Percentiles rank a stretch among this genome's conserved stretches.
Evolutionary conservation across 768 basidiomycete genomes (phyloP).

Genomic region (Lactarius sp.): DNA sequence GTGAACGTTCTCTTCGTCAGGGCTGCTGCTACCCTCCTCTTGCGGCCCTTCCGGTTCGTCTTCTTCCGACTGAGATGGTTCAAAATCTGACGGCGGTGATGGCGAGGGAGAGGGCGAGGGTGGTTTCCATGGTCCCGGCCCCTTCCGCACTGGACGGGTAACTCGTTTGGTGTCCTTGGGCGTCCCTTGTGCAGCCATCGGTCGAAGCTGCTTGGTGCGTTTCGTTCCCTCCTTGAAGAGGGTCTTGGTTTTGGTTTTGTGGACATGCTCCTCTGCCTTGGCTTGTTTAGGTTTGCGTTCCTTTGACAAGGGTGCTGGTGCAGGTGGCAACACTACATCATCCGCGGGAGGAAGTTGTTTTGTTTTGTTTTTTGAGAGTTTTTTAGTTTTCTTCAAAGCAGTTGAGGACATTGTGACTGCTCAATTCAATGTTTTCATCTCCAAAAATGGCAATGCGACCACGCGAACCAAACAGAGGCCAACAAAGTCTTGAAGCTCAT

Average conservation of each 20-base stretch:
- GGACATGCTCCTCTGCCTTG: conserved; percentile 4
- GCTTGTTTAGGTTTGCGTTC: neutral
- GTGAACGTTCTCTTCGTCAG: conserved; percentile 42
- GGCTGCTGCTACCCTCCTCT: conserved; percentile 33
- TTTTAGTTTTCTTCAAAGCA: conserved; percentile 5
- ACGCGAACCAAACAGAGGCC: conserved; percentile 1
- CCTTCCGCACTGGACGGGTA: conserved; percentile 3
- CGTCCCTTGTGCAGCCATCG: neutral
- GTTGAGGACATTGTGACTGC: conserved; percentile 2
- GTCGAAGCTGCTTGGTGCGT: conserved; percentile 7
- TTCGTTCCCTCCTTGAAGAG: neutral
- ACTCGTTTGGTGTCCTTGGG: neutral
- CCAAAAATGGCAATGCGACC: neutral
- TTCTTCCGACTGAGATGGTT: conserved; percentile 4
- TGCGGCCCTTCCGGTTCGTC: conserved; percentile 6
- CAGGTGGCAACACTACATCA: neutral
- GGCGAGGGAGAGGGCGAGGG: neutral
- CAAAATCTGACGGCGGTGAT: neutral
- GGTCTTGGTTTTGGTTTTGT: conserved; percentile 8
- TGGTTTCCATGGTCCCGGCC: conserved; percentile 8
- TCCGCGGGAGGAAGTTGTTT: neutral
- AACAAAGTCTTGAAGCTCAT: neutral
- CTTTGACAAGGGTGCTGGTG: neutral
- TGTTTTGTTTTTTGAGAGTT: conserved; percentile 4
- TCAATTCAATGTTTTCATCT: neutral